A percentile compares a stretch with the other conserved stretches of the same genome.
These are phyloP conservation scores for Globisporangium takayamanum DNA, from an alignment of 352 stramenopile genomes.

Conservation along the genomic window DNA sequence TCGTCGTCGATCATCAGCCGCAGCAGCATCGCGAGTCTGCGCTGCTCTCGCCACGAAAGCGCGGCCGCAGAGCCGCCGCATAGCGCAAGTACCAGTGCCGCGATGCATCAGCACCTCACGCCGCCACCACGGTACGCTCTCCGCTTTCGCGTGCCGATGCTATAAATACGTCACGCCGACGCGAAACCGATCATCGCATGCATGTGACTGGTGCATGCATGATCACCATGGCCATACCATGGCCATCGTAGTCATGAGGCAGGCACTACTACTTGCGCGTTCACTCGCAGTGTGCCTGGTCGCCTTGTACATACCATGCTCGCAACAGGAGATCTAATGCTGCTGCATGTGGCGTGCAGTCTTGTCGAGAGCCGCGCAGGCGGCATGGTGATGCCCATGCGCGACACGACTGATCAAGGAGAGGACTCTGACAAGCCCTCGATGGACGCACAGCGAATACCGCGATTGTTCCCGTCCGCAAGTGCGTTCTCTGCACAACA, in stretches of 20 bases:
- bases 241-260: not conserved
- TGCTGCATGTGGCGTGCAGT: constrained; percentile 27
- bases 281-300: no score
- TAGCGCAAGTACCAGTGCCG: no score
- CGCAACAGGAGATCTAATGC: constrained; percentile 16
- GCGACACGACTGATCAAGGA: not conserved
- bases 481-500: constrained; percentile 9
- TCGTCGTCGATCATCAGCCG: no score
- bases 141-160: no score
- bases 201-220: no score
- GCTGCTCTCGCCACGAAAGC: no score
- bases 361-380: constrained; percentile 21
- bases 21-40: no score
- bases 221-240: not conserved
- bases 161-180: no score
- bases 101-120: no score
- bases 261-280: not conserved
- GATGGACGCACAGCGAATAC: constrained; percentile 15
- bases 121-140: no score
- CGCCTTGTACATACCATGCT: not conserved
- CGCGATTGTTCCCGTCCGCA: constrained; percentile 16
- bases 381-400: not conserved
- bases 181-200: no score
- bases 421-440: constrained; percentile 4
- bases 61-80: no score